Percentiles rank a stretch among this genome's conserved stretches.
Evolutionary conservation across 2,329 filamentous ascomycete species (phyloP).

Genomic region (Paracoccidioides brasiliensis): DNA sequence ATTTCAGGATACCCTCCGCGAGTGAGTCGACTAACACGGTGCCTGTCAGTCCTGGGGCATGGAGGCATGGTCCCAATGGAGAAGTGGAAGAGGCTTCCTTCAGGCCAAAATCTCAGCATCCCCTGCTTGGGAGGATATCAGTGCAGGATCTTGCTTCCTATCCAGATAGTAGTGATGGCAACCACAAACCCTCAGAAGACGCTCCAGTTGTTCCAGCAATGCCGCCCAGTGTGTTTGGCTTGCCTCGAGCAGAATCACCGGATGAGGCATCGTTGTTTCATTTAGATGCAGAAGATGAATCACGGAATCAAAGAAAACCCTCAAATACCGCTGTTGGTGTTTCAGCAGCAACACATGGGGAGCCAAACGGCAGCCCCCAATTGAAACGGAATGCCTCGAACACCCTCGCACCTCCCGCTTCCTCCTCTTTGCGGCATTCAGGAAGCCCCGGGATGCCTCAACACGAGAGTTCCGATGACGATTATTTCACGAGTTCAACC

Average conservation of each 20-base stretch:
- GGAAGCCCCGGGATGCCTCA: conserved; percentile 49
- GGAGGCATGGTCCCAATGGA: conserved; percentile 18
- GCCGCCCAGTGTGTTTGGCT: conserved; percentile 13
- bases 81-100: conserved; percentile 34
- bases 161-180: conserved; percentile 16
- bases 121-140: conserved; percentile 54
- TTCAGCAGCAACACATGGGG: conserved; percentile 14
- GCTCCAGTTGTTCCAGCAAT: conserved; percentile 8
- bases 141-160: conserved; percentile 38
- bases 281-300: conserved; percentile 3
- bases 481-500: conserved; percentile 51
- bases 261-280: conserved; percentile 13
- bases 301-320: conserved; percentile 7
- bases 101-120: conserved; percentile 61
- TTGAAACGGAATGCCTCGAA: conserved; percentile 27
- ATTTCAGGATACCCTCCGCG: conserved; percentile 62
- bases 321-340: conserved; percentile 13
- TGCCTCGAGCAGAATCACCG: conserved; percentile 22
- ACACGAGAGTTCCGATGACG: conserved; percentile 53
- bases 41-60: conserved; percentile 27
- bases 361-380: conserved; percentile 25
- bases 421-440: conserved; percentile 29
- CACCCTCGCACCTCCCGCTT: conserved; percentile 34
- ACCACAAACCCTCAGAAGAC: conserved; percentile 10
- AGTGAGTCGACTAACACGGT: conserved; percentile 34